Conservation (phyloP, 2,329 filamentous ascomycete species). For the Bimuria novae-zelandiae region DNA sequence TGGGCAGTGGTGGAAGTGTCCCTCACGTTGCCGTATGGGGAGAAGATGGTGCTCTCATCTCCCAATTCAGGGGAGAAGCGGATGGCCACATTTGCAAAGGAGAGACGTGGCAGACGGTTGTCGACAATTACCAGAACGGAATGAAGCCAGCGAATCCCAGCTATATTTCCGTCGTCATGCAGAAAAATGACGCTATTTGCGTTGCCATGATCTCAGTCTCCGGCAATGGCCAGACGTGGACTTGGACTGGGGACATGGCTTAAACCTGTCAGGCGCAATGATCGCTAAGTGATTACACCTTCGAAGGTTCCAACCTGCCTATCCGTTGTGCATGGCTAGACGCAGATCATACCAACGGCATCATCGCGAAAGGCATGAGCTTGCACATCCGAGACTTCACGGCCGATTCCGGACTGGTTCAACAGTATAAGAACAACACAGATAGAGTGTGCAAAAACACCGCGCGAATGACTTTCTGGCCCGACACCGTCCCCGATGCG, state of each 20-base stretch:
- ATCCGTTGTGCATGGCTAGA: conserved; percentile 9
- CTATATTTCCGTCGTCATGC: conserved; percentile 9
- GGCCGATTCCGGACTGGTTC: too few relatives aligned
- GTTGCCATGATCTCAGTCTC: neutral
- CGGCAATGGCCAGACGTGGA: conserved; percentile 2
- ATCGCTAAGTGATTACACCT: neutral
- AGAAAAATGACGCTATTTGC: conserved; percentile 9
- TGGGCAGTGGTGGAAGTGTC: too few relatives aligned
- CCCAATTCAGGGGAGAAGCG: too few relatives aligned
- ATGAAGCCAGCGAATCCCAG: too few relatives aligned
- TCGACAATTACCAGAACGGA: too few relatives aligned
- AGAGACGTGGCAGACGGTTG: too few relatives aligned
- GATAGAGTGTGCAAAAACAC: too few relatives aligned
- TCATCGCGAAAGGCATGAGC: conserved; percentile 7
- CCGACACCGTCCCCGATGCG: neutral
- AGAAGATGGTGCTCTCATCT: too few relatives aligned
- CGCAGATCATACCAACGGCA: conserved; percentile 8
- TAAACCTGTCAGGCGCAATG: conserved; percentile 11
- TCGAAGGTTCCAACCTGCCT: conserved; percentile 5
- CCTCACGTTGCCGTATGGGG: too few relatives aligned
- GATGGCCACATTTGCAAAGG: neutral
- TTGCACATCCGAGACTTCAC: conserved; percentile 11
- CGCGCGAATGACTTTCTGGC: neutral
- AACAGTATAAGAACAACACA: too few relatives aligned
- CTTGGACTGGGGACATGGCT: conserved; percentile 13